Conservation (phyloP, 2,329 filamentous ascomycete genomes). For the Scytalidium sp. region DNA sequence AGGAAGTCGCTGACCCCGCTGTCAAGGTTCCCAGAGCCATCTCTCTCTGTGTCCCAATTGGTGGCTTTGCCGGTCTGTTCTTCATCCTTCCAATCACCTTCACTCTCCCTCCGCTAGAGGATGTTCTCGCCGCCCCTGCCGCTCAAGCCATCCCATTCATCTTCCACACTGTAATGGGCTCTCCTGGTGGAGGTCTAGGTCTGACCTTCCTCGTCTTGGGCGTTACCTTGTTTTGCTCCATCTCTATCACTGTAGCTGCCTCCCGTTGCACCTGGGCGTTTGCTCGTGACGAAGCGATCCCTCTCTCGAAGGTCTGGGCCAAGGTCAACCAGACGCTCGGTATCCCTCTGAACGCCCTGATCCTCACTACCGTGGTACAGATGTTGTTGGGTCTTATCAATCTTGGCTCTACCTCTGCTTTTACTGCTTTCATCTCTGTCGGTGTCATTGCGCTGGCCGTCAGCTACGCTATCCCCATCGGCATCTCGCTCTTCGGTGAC, state of each 20-base stretch:
- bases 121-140: conserved; percentile 40
- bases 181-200: conserved; percentile 42
- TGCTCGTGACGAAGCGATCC: conserved; percentile 64
- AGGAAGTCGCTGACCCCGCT: conserved; percentile 53
- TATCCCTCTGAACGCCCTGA: conserved; percentile 63
- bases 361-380: conserved; percentile 57
- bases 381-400: conserved; percentile 69
- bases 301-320: conserved; percentile 57
- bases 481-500: conserved; percentile 65
- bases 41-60: conserved; percentile 43
- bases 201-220: conserved; percentile 47
- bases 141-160: conserved; percentile 50
- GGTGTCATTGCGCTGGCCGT: conserved; percentile 70
- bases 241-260: conserved; percentile 49
- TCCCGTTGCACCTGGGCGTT: conserved; percentile 67
- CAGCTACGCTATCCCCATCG: conserved; percentile 71
- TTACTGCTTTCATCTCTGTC: conserved; percentile 69
- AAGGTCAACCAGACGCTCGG: conserved; percentile 57
- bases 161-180: conserved; percentile 46
- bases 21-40: conserved; percentile 45
- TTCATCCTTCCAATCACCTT: conserved; percentile 50
- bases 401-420: conserved; percentile 63
- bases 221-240: conserved; percentile 50
- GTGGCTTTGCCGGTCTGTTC: conserved; percentile 46
- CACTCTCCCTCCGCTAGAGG: conserved; percentile 43